A percentile compares a stretch with the other conserved stretches of the same genome.
These are phyloP conservation scores for Penicillium sp. DNA, from an alignment of 2,329 filamentous ascomycete species.

Conservation along the genomic window DNA sequence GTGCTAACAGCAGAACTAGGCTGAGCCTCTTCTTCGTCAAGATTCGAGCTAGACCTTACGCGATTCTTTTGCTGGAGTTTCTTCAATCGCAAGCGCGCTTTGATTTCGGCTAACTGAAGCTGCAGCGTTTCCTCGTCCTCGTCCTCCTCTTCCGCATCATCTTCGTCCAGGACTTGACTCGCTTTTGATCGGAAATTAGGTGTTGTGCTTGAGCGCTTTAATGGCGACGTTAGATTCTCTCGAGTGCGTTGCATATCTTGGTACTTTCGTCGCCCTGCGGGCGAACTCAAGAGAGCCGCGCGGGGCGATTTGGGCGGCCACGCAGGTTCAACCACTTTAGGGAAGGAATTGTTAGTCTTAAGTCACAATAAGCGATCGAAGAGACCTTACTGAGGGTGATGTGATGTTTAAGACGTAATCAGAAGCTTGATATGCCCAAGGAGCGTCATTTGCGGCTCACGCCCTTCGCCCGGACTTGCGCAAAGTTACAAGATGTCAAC, in stretches of 20 bases:
- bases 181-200: constrained; percentile 39
- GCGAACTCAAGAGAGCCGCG: constrained; percentile 66
- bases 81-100: constrained; percentile 84
- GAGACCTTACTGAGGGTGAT: not conserved
- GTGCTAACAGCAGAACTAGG: constrained; percentile 29
- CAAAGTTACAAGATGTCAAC: not conserved
- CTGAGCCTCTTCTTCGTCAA: constrained; percentile 24
- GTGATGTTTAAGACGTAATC: constrained; percentile 8
- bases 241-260: constrained; percentile 65
- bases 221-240: constrained; percentile 68
- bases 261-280: constrained; percentile 74
- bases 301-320: constrained; percentile 65
- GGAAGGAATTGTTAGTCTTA: constrained; percentile 8
- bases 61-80: constrained; percentile 65
- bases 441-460: constrained; percentile 20
- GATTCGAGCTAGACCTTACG: constrained; percentile 24
- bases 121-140: constrained; percentile 92
- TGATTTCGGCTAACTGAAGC: constrained; percentile 81
- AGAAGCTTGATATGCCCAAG: constrained; percentile 9
- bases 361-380: not conserved
- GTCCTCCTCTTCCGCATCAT: constrained; percentile 68
- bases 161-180: constrained; percentile 35
- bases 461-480: constrained; percentile 10
- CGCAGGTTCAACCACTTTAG: constrained; percentile 45
- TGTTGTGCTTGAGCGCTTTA: constrained; percentile 51